A percentile compares a stretch with the other conserved stretches of the same genome.
Conservation (phyloP, 306 rosid genomes). For the Alnus rubra region DNA sequence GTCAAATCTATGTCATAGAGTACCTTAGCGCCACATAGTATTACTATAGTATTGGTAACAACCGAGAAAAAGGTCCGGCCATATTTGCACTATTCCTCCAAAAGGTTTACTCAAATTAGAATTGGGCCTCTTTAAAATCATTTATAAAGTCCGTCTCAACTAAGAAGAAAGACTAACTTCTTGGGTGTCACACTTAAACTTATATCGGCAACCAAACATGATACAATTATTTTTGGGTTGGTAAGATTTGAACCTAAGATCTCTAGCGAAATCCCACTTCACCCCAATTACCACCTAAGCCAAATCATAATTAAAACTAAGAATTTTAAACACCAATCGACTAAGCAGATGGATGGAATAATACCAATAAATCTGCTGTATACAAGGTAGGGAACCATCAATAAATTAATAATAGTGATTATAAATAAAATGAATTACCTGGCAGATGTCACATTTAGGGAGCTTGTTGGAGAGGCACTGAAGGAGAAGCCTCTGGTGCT, state of each 20-base stretch:
- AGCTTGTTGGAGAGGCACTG: slow-evolving; percentile 76
- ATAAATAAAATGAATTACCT: slow-evolving; percentile 39
- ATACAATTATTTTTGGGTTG: neutral
- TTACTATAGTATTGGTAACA: too few relatives aligned
- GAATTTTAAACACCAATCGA: neutral
- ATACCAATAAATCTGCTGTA: neutral
- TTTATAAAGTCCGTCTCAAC: too few relatives aligned
- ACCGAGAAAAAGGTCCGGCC: too few relatives aligned
- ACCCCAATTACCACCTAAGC: neutral
- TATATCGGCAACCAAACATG: too few relatives aligned
- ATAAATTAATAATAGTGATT: neutral
- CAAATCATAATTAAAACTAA: neutral
- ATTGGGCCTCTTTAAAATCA: too few relatives aligned
- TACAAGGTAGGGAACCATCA: neutral
- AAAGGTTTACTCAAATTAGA: too few relatives aligned
- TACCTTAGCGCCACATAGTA: too few relatives aligned
- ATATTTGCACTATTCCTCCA: too few relatives aligned
- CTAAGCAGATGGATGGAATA: neutral
- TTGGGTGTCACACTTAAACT: too few relatives aligned
- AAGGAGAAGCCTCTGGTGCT: slow-evolving; percentile 94
- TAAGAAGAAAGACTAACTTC: too few relatives aligned
- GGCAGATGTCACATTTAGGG: slow-evolving; percentile 94
- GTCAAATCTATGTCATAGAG: too few relatives aligned
- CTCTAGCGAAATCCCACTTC: neutral
- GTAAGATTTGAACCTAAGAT: neutral